Conservation (phyloP, 2,329 filamentous ascomycete genomes). For the Chaetomium sp. region DNA sequence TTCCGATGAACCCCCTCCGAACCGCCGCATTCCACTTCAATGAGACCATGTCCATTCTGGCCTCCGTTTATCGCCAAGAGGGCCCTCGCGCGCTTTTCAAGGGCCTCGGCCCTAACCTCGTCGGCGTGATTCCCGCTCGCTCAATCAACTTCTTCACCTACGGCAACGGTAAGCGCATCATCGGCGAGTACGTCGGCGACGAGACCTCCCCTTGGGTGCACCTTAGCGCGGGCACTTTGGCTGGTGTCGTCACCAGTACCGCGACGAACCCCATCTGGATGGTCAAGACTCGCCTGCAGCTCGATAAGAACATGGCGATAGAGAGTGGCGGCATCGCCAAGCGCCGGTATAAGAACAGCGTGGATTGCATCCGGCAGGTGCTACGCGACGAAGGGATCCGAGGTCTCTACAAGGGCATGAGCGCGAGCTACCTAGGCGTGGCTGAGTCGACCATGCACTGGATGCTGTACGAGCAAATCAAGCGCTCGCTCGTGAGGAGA, state of each 20-base stretch:
- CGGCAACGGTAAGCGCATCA: slow-evolving; percentile 84
- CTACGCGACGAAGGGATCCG: slow-evolving; percentile 76
- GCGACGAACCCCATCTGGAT: slow-evolving; percentile 97
- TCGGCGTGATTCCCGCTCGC: slow-evolving; percentile 85
- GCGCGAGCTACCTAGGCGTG: slow-evolving; percentile 87
- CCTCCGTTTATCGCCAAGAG: slow-evolving; percentile 76
- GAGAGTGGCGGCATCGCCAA: slow-evolving; percentile 55
- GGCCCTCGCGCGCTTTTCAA: slow-evolving; percentile 90
- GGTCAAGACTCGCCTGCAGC: slow-evolving; percentile 87
- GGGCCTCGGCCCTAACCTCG: slow-evolving; percentile 84
- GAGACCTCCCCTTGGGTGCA: slow-evolving; percentile 75
- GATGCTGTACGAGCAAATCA: slow-evolving; percentile 93
- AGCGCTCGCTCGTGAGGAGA: slow-evolving; percentile 67
- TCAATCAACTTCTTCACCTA: slow-evolving; percentile 95
- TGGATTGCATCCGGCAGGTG: slow-evolving; percentile 84
- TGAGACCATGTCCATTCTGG: slow-evolving; percentile 85
- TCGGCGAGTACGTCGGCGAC: slow-evolving; percentile 73
- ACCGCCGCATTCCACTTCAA: slow-evolving; percentile 72
- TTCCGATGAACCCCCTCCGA: slow-evolving; percentile 64
- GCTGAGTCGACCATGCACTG: slow-evolving; percentile 90
- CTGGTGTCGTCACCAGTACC: slow-evolving; percentile 84
- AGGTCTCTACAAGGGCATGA: slow-evolving; percentile 87
- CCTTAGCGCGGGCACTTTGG: slow-evolving; percentile 71
- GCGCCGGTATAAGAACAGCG: slow-evolving; percentile 81
- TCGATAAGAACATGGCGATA: slow-evolving; percentile 80